These are phyloP conservation scores for Luffa aegyptiaca DNA, from an alignment of 306 rosid species.

Conservation along the genomic window DNA sequence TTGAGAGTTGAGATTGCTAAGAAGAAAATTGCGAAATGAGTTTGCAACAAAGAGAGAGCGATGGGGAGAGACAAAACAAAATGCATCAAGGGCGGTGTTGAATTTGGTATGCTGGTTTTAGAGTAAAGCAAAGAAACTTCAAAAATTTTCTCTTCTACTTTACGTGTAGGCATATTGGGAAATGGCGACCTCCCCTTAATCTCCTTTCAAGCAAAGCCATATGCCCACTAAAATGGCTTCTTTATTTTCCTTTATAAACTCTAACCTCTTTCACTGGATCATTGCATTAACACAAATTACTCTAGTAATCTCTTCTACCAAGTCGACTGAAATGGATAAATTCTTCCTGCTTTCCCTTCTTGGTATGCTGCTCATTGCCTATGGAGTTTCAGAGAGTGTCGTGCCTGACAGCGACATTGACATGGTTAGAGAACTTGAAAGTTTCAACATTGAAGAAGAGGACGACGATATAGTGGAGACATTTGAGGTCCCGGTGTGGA, in stretches of 20 bases:
- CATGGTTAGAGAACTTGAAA: slow-evolving; percentile 41
- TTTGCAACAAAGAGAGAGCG: background rate
- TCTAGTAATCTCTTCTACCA: slow-evolving; percentile 22
- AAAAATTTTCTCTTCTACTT: slow-evolving; percentile 68
- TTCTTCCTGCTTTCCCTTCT: slow-evolving; percentile 36
- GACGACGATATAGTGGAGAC: slow-evolving; percentile 23
- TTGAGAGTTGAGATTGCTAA: background rate
- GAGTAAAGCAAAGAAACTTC: slow-evolving; percentile 86
- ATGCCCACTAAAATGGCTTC: slow-evolving; percentile 44
- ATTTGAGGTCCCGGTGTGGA: slow-evolving; percentile 60
- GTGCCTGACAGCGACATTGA: slow-evolving; percentile 24
- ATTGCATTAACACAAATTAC: slow-evolving; percentile 48
- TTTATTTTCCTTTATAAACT: slow-evolving; percentile 63
- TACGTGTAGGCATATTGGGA: slow-evolving; percentile 74
- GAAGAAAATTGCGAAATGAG: background rate
- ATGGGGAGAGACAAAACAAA: background rate
- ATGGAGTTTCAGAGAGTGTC: slow-evolving; percentile 51
- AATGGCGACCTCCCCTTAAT: slow-evolving; percentile 48
- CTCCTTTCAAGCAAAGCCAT: slow-evolving; percentile 99
- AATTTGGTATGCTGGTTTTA: slow-evolving; percentile 13
- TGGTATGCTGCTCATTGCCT: slow-evolving; percentile 39
- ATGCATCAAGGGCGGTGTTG: slow-evolving; percentile 1
- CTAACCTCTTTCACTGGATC: slow-evolving; percentile 36
- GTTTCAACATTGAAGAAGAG: slow-evolving; percentile 42
- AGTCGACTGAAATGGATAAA: slow-evolving; percentile 42